These are phyloP conservation scores for Tetrahymena elliotti DNA, from an alignment of 73 alveolate species.

Conservation along the genomic window DNA sequence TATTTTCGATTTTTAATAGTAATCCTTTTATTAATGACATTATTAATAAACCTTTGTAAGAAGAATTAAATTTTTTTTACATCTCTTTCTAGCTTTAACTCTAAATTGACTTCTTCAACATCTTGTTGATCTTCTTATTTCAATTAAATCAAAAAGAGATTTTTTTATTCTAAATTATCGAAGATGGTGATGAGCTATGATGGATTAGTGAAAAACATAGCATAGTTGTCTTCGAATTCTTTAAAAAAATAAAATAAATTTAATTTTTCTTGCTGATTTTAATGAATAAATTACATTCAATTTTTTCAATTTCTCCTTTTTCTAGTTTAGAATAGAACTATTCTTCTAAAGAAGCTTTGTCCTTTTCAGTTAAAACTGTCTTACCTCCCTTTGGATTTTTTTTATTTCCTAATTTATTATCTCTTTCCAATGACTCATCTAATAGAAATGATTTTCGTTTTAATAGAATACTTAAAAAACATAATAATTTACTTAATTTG, in stretches of 20 bases:
- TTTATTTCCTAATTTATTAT: not conserved
- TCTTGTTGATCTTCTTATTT: slow-evolving; percentile 27
- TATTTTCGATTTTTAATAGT: not conserved
- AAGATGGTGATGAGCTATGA: slow-evolving; percentile 18
- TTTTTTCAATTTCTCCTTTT: not conserved
- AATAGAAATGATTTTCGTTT: not conserved
- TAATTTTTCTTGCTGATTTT: not conserved
- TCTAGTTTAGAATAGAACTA: not conserved
- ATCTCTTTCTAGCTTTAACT: not conserved
- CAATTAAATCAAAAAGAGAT: slow-evolving; percentile 20
- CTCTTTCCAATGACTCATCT: not conserved
- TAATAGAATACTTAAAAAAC: not conserved
- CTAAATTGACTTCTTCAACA: slow-evolving; percentile 25
- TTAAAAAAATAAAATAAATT: not conserved
- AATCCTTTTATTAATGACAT: not conserved
- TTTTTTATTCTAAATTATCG: slow-evolving; percentile 29
- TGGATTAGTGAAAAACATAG: slow-evolving; percentile 32
- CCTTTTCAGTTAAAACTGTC: not conserved
- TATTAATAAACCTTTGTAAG: not conserved
- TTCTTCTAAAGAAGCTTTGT: not conserved
- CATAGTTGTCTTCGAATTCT: slow-evolving; percentile 38
- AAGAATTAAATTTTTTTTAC: not conserved
- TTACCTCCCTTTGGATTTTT: not conserved
- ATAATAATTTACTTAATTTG: not conserved
- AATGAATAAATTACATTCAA: not conserved